Evolutionary conservation across 2,329 filamentous ascomycete species (phyloP).

Genomic region (Xylariaceae sp.): DNA sequence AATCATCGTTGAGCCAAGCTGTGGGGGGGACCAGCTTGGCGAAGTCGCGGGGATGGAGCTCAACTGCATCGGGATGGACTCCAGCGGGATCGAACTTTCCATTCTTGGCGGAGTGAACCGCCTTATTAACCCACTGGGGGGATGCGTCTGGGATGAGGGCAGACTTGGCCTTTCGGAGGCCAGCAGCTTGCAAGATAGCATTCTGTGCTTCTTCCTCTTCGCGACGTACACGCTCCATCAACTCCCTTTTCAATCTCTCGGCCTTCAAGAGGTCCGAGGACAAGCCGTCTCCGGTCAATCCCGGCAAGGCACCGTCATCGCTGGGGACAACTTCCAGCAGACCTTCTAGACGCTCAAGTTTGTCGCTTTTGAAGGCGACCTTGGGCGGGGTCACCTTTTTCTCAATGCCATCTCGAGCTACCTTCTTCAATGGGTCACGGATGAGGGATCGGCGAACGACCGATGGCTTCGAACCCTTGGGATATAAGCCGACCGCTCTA

Average conservation of each 20-base stretch:
- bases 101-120: slow-evolving; percentile 13
- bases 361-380: no score
- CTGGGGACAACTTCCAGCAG: slow-evolving; percentile 25
- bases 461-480: slow-evolving; percentile 1
- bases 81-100: slow-evolving; percentile 13
- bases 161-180: slow-evolving; percentile 23
- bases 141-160: slow-evolving; percentile 20
- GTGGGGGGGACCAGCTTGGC: slow-evolving; percentile 51
- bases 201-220: slow-evolving; percentile 14
- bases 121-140: slow-evolving; percentile 24
- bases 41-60: slow-evolving; percentile 56
- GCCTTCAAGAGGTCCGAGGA: slow-evolving; percentile 12
- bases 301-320: slow-evolving; percentile 24
- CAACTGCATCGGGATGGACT: slow-evolving; percentile 41
- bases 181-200: slow-evolving; percentile 17
- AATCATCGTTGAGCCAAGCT: slow-evolving; percentile 72
- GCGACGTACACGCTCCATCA: slow-evolving; percentile 13
- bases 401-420: no score
- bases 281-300: slow-evolving; percentile 18
- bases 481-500: slow-evolving; percentile 14
- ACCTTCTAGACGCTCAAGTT: background rate
- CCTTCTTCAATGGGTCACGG: no score
- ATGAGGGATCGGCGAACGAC: background rate
- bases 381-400: no score
- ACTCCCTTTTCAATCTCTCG: slow-evolving; percentile 13